Conservation (phyloP, 106 monocot genomes). For the Iris macrosiphon region DNA sequence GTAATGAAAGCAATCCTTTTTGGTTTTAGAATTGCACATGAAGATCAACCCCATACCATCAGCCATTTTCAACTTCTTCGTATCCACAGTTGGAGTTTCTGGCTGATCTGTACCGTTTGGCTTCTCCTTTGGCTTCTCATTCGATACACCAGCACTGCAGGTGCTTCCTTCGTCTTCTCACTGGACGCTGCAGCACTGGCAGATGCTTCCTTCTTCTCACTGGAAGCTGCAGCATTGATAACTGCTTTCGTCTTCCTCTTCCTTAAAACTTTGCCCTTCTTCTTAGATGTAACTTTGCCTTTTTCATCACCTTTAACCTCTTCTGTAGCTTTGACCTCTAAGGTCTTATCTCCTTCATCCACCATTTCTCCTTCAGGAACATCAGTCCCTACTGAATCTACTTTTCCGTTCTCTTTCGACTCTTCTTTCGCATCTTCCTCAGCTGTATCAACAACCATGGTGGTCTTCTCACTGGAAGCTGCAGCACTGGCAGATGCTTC, state of each 20-base stretch:
- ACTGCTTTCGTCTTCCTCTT: constrained; percentile 5
- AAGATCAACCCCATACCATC: constrained; percentile 38
- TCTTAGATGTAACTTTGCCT: not conserved
- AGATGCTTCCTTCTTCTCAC: not conserved
- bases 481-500: too few relatives aligned
- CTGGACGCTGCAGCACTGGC: not conserved
- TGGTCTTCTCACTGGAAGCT: too few relatives aligned
- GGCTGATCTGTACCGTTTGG: constrained; percentile 19
- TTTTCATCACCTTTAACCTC: not conserved
- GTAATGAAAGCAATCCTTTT: constrained; percentile 32
- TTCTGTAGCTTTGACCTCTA: constrained; percentile 4
- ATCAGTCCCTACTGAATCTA: too few relatives aligned
- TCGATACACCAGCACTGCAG: too few relatives aligned
- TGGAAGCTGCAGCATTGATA: not conserved
- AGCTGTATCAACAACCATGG: too few relatives aligned
- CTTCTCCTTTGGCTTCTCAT: too few relatives aligned
- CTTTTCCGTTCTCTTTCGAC: too few relatives aligned
- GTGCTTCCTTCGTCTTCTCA: not conserved
- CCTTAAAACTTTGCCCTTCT: not conserved
- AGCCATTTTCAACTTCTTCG: constrained; percentile 19
- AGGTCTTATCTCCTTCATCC: not conserved
- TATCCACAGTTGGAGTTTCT: constrained; percentile 13
- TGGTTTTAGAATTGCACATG: constrained; percentile 42
- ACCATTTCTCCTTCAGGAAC: too few relatives aligned
- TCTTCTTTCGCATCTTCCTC: too few relatives aligned